Evolutionary conservation across 2,329 filamentous ascomycete genomes (phyloP).

Genomic region (Acrodontium crateriforme): DNA sequence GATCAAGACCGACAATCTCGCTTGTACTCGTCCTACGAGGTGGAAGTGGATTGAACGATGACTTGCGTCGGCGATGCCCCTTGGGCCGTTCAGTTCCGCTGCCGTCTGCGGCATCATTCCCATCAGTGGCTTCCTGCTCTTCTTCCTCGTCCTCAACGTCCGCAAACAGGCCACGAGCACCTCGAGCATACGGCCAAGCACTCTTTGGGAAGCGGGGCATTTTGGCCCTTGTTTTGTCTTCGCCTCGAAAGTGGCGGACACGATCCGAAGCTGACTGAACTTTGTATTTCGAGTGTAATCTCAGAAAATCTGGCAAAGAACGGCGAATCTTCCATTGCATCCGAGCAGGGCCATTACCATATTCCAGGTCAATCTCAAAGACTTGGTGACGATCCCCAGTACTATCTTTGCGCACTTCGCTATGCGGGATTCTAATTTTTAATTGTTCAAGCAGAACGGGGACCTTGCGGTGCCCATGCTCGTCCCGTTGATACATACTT

Average conservation of each 20-base stretch:
- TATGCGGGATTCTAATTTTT: constrained; percentile 76
- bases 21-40: constrained; percentile 44
- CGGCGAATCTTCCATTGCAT: constrained; percentile 95
- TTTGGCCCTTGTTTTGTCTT: constrained; percentile 53
- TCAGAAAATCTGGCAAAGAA: constrained; percentile 77
- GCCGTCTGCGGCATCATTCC: constrained; percentile 41
- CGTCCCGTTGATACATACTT: constrained; percentile 95
- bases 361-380: constrained; percentile 87
- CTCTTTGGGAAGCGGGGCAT: constrained; percentile 82
- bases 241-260: constrained; percentile 52
- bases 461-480: constrained; percentile 88
- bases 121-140: constrained; percentile 38
- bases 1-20: constrained; percentile 22
- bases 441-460: constrained; percentile 91
- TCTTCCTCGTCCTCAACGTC: constrained; percentile 68
- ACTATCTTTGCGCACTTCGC: constrained; percentile 49
- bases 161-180: constrained; percentile 40
- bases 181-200: constrained; percentile 78
- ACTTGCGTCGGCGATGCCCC: constrained; percentile 35
- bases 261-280: constrained; percentile 72
- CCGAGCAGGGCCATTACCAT: constrained; percentile 83
- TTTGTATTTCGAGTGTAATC: constrained; percentile 88
- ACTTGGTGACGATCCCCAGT: constrained; percentile 58
- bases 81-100: constrained; percentile 50
- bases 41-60: constrained; percentile 37